These are phyloP conservation scores for Trichophyton rubrum DNA, from an alignment of 2,329 filamentous ascomycete species.

Conservation along the genomic window DNA sequence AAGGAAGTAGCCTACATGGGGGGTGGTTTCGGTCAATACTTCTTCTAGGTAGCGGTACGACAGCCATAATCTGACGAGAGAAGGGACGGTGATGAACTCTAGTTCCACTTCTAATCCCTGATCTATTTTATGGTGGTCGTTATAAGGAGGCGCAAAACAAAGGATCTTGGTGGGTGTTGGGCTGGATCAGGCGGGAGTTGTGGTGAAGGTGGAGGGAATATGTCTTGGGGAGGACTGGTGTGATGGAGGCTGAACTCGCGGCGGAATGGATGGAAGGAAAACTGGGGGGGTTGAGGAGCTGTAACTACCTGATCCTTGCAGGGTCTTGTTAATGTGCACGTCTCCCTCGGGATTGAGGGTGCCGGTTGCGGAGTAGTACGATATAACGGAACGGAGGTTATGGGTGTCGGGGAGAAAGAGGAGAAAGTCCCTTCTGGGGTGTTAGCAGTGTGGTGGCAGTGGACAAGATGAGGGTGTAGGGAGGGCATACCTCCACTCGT, in stretches of 20 bases:
- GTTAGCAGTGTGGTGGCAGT: not conserved
- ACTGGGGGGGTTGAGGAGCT: constrained; percentile 24
- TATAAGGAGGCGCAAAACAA: constrained; percentile 8
- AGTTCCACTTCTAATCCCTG: constrained; percentile 25
- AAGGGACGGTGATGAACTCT: constrained; percentile 32
- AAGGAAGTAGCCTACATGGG: constrained; percentile 76
- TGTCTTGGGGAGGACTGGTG: constrained; percentile 41
- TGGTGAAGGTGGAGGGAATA: constrained; percentile 24
- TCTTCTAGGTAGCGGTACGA: constrained; percentile 32
- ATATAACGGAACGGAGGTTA: constrained; percentile 68
- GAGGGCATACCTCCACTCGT: constrained; percentile 76
- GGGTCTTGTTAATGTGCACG: constrained; percentile 78
- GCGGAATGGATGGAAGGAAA: constrained; percentile 6
- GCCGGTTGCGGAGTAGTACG: constrained; percentile 81
- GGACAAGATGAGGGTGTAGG: not conserved
- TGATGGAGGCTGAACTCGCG: not conserved
- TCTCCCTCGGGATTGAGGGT: constrained; percentile 89
- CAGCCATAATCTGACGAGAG: constrained; percentile 33
- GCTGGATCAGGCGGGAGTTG: constrained; percentile 14
- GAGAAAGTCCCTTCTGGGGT: constrained; percentile 63
- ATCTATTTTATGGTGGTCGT: constrained; percentile 12
- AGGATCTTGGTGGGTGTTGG: constrained; percentile 11
- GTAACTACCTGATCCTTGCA: constrained; percentile 78
- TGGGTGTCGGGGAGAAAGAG: constrained; percentile 62
- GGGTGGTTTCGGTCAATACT: constrained; percentile 36